A percentile compares a stretch with the other conserved stretches of the same genome.
These are phyloP conservation scores for Croton setiger DNA, from an alignment of 441 rosid genomes.

Conservation along the genomic window DNA sequence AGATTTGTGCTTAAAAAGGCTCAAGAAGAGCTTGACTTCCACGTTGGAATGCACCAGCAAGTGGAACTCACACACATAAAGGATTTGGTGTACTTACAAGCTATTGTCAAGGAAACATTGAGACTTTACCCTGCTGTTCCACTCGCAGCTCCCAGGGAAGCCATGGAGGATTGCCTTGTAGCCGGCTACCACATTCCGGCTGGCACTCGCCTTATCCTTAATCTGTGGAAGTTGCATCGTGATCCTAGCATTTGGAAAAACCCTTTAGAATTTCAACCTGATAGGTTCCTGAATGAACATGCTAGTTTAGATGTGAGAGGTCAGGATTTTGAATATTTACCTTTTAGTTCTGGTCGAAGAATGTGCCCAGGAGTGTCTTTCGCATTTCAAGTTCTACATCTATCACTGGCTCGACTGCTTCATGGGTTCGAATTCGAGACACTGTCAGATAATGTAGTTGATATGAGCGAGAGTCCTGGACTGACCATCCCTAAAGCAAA, in stretches of 20 bases:
- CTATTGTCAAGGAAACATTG: slow-evolving; percentile 49
- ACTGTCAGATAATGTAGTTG: slow-evolving; percentile 21
- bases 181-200: slow-evolving; percentile 37
- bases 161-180: slow-evolving; percentile 44
- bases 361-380: slow-evolving; percentile 35
- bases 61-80: slow-evolving; percentile 44
- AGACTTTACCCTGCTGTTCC: slow-evolving; percentile 49
- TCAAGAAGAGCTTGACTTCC: slow-evolving; percentile 44
- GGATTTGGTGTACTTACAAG: slow-evolving; percentile 47
- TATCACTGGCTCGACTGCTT: slow-evolving; percentile 34
- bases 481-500: slow-evolving; percentile 29
- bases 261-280: slow-evolving; percentile 38
- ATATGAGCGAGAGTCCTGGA: slow-evolving; percentile 37
- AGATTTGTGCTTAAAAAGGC: slow-evolving; percentile 30
- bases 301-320: slow-evolving; percentile 25
- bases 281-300: slow-evolving; percentile 33
- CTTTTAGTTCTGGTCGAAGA: slow-evolving; percentile 38
- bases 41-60: slow-evolving; percentile 40
- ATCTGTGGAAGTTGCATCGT: slow-evolving; percentile 47
- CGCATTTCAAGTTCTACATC: slow-evolving; percentile 28
- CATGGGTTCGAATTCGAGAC: slow-evolving; percentile 36
- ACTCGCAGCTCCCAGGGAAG: slow-evolving; percentile 41
- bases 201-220: slow-evolving; percentile 48
- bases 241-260: slow-evolving; percentile 42
- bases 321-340: slow-evolving; percentile 30